A percentile compares a stretch with the other conserved stretches of the same genome.
Conservation (phyloP, 1,139 yeast species). For the Debaryomyces fabryi region DNA sequence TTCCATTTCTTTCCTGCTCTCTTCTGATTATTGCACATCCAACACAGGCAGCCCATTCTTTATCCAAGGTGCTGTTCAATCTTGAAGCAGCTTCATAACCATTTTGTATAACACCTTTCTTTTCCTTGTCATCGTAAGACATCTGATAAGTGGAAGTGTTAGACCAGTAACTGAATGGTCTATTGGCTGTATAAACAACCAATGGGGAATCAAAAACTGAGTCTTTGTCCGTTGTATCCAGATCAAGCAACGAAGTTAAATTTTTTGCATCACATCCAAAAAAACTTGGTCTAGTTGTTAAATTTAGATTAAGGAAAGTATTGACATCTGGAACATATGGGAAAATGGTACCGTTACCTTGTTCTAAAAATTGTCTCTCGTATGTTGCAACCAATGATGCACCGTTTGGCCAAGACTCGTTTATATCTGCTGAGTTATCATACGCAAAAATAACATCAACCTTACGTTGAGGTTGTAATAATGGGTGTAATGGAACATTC, state of each 20-base stretch:
- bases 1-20: conserved; percentile 71
- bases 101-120: conserved; percentile 64
- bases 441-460: conserved; percentile 49
- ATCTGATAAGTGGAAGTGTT: conserved; percentile 76
- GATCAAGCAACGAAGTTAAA: conserved; percentile 50
- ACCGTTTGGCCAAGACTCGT: conserved; percentile 47
- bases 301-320: conserved; percentile 62
- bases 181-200: conserved; percentile 77
- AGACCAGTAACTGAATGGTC: conserved; percentile 66
- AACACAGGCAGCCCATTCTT: conserved; percentile 73
- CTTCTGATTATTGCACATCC: conserved; percentile 89
- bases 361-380: conserved; percentile 65
- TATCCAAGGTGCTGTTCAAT: conserved; percentile 69
- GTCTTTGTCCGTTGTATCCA: neutral
- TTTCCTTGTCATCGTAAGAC: conserved; percentile 60
- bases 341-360: conserved; percentile 68
- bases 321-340: conserved; percentile 83
- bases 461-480: conserved; percentile 41
- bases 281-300: conserved; percentile 72
- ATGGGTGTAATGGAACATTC: conserved; percentile 42
- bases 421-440: conserved; percentile 53
- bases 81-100: conserved; percentile 82
- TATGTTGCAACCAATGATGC: conserved; percentile 50
- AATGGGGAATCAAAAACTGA: conserved; percentile 61
- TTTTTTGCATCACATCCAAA: conserved; percentile 83